Evolutionary conservation across 495 filamentous ascomycete species (phyloP), one percentile per base, ranked within the genome.

Genomic region (Aspergillus nidulans): DNA sequence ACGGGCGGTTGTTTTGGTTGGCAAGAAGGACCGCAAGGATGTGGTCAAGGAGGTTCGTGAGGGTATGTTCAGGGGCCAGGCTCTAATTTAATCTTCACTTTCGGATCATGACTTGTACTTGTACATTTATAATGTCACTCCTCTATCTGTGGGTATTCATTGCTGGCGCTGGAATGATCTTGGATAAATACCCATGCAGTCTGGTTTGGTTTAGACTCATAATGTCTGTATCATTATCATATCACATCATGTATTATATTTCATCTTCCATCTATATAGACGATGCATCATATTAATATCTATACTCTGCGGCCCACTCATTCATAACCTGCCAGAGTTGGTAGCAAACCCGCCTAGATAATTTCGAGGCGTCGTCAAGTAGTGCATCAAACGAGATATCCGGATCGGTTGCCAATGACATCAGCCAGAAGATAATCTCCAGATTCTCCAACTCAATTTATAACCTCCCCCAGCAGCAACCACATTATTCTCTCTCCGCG

Each of bases 11-110:
- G 90, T 97, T 38, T 71, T 98, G 42, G 89, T 96, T 10, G 94
- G 92, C 55, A 92, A 85, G 72, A 79, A 88, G 58, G 95, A 97
- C 67, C 76, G 95, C 53, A 86, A 86, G 67, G 92, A 97, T 73
- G 81, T 97, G 28, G 89, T 97, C 28, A 85, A 83, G 21, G 95
- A 97, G 76, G 91, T 98, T 20, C 87, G 87, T 67, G 90, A 96
- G 68, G 91, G 86, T 32, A 96, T 97, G 92, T 97, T 87, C 70
- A 88, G 83, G 69, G 92, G 92, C 15, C 83, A 90, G 69, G 91
- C 91, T 12, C 73, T 96, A 62, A 90, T 96, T 55, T 95, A 71
- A 50, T 52, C 16, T 45, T 42, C 12, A 42, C 4, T 42, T 23
- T 18, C 40, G 10, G 23, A 23, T 10, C 3, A 19, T 13, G 20